A percentile compares a stretch with the other conserved stretches of the same genome.
These are phyloP conservation scores for Apophysomyces variabilis DNA, from an alignment of 371 early-diverging fungal species.

Conservation along the genomic window DNA sequence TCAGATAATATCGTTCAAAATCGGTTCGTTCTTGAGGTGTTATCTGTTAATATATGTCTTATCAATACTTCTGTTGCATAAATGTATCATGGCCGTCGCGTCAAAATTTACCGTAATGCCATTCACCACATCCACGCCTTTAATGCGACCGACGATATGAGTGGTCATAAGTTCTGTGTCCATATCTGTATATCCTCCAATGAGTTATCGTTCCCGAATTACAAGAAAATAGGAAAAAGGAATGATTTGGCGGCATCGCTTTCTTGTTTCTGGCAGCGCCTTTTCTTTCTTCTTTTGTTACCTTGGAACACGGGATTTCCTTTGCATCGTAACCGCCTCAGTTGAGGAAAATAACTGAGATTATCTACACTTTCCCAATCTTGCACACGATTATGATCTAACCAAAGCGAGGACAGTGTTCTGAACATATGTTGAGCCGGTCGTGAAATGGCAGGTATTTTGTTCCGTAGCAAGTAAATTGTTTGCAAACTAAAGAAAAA, in stretches of 20 bases:
- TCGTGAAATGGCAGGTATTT: conserved; percentile 26
- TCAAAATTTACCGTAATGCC: conserved; percentile 42
- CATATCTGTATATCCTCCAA: conserved; percentile 19
- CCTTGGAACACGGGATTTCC: conserved; percentile 57
- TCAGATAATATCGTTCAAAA: conserved; percentile 79
- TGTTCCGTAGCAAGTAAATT: conserved; percentile 57
- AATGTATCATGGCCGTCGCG: no score
- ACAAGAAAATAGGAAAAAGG: no score
- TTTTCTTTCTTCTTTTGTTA: conserved; percentile 1
- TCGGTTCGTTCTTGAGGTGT: conserved; percentile 60
- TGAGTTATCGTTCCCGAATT: not conserved
- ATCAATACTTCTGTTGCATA: no score
- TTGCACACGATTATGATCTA: conserved; percentile 47
- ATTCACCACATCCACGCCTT: conserved; percentile 30
- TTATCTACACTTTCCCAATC: conserved; percentile 51
- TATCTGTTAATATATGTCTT: conserved; percentile 26
- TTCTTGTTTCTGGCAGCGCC: no score
- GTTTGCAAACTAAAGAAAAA: conserved; percentile 33
- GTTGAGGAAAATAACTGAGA: conserved; percentile 43
- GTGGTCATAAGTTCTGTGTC: conserved; percentile 27
- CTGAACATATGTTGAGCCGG: conserved; percentile 25
- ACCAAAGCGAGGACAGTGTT: conserved; percentile 41
- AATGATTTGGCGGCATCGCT: no score
- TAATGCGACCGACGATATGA: conserved; percentile 45
- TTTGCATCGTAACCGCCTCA: conserved; percentile 48